Evolutionary conservation across 2,329 filamentous ascomycete species (phyloP).

Genomic region (Paraconiothyrium brasiliense): DNA sequence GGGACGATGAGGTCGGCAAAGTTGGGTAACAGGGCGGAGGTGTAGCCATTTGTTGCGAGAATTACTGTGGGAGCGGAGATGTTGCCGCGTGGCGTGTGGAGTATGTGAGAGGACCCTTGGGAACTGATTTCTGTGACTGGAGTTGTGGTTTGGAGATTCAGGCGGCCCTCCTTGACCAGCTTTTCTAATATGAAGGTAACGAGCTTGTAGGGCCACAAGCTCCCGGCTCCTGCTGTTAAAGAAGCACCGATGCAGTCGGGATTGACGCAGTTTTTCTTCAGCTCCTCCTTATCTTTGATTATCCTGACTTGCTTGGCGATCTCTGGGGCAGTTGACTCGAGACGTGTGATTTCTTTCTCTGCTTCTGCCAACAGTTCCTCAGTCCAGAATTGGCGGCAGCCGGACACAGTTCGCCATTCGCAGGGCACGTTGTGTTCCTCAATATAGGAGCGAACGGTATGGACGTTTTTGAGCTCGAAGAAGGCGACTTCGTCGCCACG

Average conservation of each 20-base stretch:
- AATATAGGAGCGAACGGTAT: slow-evolving; percentile 67
- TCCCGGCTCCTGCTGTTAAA: slow-evolving; percentile 71
- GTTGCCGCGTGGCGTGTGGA: slow-evolving; percentile 74
- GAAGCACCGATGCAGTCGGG: slow-evolving; percentile 68
- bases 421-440: slow-evolving; percentile 68
- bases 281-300: slow-evolving; percentile 52
- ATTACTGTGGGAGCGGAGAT: slow-evolving; percentile 72
- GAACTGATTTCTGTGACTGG: slow-evolving; percentile 60
- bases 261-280: slow-evolving; percentile 62
- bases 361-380: slow-evolving; percentile 64
- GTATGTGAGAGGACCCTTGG: slow-evolving; percentile 60
- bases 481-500: slow-evolving; percentile 67
- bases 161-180: slow-evolving; percentile 59
- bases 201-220: slow-evolving; percentile 86
- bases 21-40: slow-evolving; percentile 74
- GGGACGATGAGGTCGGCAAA: slow-evolving; percentile 80
- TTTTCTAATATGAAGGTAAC: slow-evolving; percentile 75
- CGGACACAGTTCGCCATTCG: slow-evolving; percentile 72
- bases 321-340: slow-evolving; percentile 64
- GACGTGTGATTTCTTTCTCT: slow-evolving; percentile 59
- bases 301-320: slow-evolving; percentile 59
- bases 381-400: slow-evolving; percentile 71
- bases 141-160: slow-evolving; percentile 81
- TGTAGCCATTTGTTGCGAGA: slow-evolving; percentile 86
- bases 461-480: slow-evolving; percentile 78